phyloP scores from a whole-genome alignment of 805 yeast genomes.

The Zygosaccharomyces gambellarensis region DNA sequence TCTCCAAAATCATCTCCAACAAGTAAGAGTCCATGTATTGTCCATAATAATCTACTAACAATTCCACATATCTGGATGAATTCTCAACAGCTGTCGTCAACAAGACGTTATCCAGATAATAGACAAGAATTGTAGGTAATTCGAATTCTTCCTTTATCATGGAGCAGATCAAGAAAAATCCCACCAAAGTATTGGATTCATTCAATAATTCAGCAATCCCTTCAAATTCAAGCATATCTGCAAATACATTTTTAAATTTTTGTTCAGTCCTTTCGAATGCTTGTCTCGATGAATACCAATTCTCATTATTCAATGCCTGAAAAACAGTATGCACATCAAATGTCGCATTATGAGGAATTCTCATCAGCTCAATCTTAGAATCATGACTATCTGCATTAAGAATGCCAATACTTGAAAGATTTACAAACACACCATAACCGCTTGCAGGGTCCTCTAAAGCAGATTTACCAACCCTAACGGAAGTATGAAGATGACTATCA shows the following conservation, averaged over 20 bases:
- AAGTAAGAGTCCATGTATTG: slow-evolving; percentile 10
- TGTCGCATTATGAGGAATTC: slow-evolving; percentile 36
- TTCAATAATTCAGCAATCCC: slow-evolving; percentile 3
- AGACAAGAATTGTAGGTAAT: slow-evolving; percentile 16
- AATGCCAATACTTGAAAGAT: slow-evolving; percentile 1
- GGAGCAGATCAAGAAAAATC: slow-evolving; percentile 20
- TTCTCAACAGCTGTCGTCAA: slow-evolving; percentile 14
- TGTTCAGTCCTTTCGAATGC: slow-evolving; percentile 26
- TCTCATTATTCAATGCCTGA: slow-evolving; percentile 16
- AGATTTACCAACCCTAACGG: slow-evolving; percentile 21
- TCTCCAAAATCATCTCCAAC: not conserved
- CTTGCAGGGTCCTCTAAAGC: slow-evolving; percentile 32
- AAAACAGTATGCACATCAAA: slow-evolving; percentile 32
- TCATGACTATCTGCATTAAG: not conserved
- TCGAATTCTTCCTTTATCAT: slow-evolving; percentile 12
- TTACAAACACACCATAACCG: slow-evolving; percentile 25
- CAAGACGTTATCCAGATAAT: slow-evolving; percentile 23
- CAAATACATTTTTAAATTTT: slow-evolving; percentile 30
- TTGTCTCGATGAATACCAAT: slow-evolving; percentile 23
- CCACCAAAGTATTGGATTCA: slow-evolving; percentile 23
- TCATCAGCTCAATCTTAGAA: slow-evolving; percentile 32
- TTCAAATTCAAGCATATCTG: slow-evolving; percentile 22
- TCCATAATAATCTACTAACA: slow-evolving; percentile 15
- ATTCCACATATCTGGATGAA: slow-evolving; percentile 5
- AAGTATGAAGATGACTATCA: slow-evolving; percentile 5